Evolutionary conservation across 495 filamentous ascomycete genomes (phyloP).

Genomic region (Penicillium riverlandense): DNA sequence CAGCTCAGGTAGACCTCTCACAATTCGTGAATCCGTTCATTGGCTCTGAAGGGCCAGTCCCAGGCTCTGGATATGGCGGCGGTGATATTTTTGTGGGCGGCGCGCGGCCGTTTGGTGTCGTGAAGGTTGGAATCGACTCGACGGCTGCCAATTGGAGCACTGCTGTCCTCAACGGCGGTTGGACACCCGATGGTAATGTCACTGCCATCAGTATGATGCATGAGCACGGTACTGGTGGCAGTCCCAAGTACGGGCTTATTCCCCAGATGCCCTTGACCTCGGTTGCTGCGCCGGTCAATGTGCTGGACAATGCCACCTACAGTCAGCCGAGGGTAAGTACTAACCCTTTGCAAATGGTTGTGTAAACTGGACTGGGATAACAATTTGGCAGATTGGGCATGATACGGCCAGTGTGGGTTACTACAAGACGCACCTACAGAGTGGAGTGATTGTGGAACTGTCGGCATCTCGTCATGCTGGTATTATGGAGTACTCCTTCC

Average conservation of each 20-base stretch:
- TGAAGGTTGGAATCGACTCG: slow-evolving; percentile 59
- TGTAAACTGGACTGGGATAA: neutral
- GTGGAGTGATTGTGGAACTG: slow-evolving; percentile 50
- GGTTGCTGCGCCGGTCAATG: slow-evolving; percentile 26
- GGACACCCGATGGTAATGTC: slow-evolving; percentile 50
- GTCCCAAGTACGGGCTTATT: slow-evolving; percentile 63
- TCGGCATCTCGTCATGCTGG: slow-evolving; percentile 55
- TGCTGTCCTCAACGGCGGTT: slow-evolving; percentile 45
- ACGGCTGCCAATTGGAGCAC: slow-evolving; percentile 46
- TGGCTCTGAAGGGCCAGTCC: slow-evolving; percentile 26
- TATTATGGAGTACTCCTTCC: slow-evolving; percentile 54
- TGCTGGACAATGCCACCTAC: slow-evolving; percentile 35
- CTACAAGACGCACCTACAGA: slow-evolving; percentile 49
- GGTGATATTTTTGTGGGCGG: slow-evolving; percentile 67
- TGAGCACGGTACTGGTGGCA: slow-evolving; percentile 62
- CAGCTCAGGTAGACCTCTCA: slow-evolving; percentile 26
- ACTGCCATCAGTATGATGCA: slow-evolving; percentile 63
- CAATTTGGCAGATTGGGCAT: slow-evolving; percentile 19
- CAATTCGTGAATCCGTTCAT: slow-evolving; percentile 41
- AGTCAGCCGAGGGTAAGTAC: slow-evolving; percentile 26
- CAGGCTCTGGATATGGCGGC: slow-evolving; percentile 33
- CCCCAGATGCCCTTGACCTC: slow-evolving; percentile 51
- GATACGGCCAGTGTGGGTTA: slow-evolving; percentile 53
- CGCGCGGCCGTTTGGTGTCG: slow-evolving; percentile 56
- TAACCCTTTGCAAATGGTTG: neutral